These are phyloP conservation scores for Dothideomycetes sp. DNA, from an alignment of 2,329 filamentous ascomycete genomes.

Conservation along the genomic window DNA sequence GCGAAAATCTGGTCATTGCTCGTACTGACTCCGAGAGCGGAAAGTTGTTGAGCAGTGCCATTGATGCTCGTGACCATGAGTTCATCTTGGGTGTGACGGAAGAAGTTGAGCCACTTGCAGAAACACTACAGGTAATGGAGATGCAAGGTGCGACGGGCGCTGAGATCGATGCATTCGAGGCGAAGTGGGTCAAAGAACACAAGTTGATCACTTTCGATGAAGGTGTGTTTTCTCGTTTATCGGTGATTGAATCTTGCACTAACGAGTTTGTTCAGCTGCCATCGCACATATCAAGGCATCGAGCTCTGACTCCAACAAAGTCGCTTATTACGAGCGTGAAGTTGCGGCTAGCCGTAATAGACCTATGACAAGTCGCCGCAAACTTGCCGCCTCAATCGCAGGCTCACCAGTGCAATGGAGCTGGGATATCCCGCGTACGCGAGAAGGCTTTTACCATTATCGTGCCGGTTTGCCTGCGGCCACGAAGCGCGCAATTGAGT, in stretches of 20 bases:
- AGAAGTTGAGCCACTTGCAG: conserved; percentile 70
- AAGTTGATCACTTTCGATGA: conserved; percentile 87
- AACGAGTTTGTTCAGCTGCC: conserved; percentile 32
- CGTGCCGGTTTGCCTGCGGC: conserved; percentile 73
- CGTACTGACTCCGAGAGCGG: conserved; percentile 94
- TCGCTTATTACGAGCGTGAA: conserved; percentile 12
- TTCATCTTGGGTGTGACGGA: conserved; percentile 86
- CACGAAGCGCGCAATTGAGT: conserved; percentile 86
- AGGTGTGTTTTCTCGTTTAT: conserved; percentile 15
- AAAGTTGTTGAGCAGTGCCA: conserved; percentile 76
- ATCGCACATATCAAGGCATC: conserved; percentile 27
- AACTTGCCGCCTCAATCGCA: conserved; percentile 59
- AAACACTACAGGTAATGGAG: conserved; percentile 87
- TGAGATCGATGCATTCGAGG: conserved; percentile 80
- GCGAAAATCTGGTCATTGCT: conserved; percentile 88
- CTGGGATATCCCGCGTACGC: conserved; percentile 85
- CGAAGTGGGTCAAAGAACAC: conserved; percentile 78
- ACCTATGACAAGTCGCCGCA: conserved; percentile 68
- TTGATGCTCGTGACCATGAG: conserved; percentile 92
- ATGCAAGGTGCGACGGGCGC: conserved; percentile 62
- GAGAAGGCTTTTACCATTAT: conserved; percentile 92
- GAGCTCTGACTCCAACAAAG: conserved; percentile 14
- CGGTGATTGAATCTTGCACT: not conserved
- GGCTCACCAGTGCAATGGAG: conserved; percentile 67
- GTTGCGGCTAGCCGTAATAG: conserved; percentile 53